These are phyloP conservation scores for Paramecium bursaria DNA, from an alignment of 73 alveolate species.

Conservation along the genomic window DNA sequence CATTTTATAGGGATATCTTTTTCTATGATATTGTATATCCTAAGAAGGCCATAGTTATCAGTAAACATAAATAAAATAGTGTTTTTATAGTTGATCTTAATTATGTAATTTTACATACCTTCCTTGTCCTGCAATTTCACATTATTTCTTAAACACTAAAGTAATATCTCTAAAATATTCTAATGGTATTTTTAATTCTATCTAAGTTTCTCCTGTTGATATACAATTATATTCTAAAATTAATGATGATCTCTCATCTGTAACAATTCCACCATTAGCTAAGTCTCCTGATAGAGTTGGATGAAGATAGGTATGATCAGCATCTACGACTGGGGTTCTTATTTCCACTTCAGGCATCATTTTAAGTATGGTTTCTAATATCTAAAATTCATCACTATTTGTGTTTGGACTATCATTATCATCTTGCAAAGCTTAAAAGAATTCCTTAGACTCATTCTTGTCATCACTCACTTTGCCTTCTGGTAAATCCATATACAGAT, in stretches of 20 bases:
- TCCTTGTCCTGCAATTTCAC: conserved; percentile 15
- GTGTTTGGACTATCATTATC: neutral
- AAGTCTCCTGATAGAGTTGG: conserved; percentile 39
- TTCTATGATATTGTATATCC: neutral
- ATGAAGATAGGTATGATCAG: conserved; percentile 30
- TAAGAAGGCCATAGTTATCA: neutral
- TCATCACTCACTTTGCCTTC: neutral
- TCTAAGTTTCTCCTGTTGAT: conserved; percentile 14
- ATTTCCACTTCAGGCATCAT: conserved; percentile 34
- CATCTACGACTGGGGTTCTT: conserved; percentile 31
- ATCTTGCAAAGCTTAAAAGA: conserved; percentile 33
- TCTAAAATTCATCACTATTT: conserved; percentile 18
- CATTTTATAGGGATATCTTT: neutral
- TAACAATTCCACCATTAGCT: conserved; percentile 39
- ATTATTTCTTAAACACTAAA: conserved; percentile 38
- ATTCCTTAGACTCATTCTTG: conserved; percentile 30
- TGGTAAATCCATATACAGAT: conserved; percentile 35
- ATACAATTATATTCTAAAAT: conserved; percentile 44
- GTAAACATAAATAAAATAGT: conserved; percentile 11
- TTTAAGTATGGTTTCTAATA: conserved; percentile 25
- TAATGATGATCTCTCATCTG: conserved; percentile 30
- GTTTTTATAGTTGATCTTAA: conserved; percentile 7
- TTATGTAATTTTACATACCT: neutral
- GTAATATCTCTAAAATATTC: conserved; percentile 47
- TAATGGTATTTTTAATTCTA: conserved; percentile 53